Base-by-base conservation (phyloP, 768 basidiomycete genomes). In the Lactarius pseudohatsudake region DNA sequence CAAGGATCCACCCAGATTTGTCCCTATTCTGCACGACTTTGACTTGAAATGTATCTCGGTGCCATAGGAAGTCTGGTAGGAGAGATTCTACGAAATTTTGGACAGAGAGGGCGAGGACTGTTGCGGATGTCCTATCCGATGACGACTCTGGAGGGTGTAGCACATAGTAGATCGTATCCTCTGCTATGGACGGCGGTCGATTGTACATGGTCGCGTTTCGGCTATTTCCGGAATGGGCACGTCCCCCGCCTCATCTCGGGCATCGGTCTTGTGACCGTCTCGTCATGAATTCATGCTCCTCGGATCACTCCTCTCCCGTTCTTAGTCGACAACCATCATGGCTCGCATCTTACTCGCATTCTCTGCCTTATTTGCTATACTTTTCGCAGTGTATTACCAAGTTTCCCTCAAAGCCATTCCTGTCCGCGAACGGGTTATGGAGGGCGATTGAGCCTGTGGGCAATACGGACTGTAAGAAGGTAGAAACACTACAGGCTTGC, bases 151-250 rank as follows among this genome's bases (percentile, higher is more conserved):
- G 79, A 10, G 89, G 91, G 72, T 92, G 86, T 63, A 98, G 77
- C 0, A 81, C 78, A 73, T 93, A 94, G 54, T 88, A 84, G 22
- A 98, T 80, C 0, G 93, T 90, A 74, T 97, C 95, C 74, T 96
- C 91, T 15, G 92, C 82, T 64, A 96, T 90, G 16, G 89, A 79
- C 15, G 92, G 93, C 16, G 86, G 81, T 10, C 84, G 82, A 72
- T 89, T 88, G 79, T 91, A 90, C 57, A 91, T 22, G 22, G n/a
- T 40, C 38, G 15, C 15, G 15, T 40, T 13, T 40, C 38, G 38
- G 38, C 13, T 15, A 11, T 15, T 40, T 40, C 38, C 36, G 36
- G 13, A 36, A 36, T 36, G 36, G 36, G 36, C 34, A 34, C 34
- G 34, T 10, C 34, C 34, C 10, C 10, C 36, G 10, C 36, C 3